Percentiles rank a stretch among this genome's conserved stretches.
Conservation (phyloP, 75 land plant genomes). For the Picea glauca region DNA sequence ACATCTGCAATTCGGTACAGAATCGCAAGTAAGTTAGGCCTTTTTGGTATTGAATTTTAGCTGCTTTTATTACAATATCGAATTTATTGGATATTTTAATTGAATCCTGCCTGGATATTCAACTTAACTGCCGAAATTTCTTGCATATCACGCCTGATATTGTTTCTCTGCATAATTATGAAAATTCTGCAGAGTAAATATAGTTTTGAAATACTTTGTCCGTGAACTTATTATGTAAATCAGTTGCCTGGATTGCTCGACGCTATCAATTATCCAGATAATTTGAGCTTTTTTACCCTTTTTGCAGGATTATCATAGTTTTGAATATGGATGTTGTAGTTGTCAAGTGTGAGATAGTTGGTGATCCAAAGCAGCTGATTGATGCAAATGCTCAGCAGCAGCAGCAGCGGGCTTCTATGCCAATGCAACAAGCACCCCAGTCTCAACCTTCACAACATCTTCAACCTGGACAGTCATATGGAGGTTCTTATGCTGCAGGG, state of each 20-base stretch:
- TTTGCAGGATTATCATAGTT: conserved; percentile 74
- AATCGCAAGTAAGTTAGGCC: conserved; percentile 53
- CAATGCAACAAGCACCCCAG: conserved; percentile 17
- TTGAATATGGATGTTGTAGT: conserved; percentile 62
- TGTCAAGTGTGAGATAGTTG: conserved; percentile 53
- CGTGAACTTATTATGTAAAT: too few species aligned
- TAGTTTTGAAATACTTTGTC: too few species aligned
- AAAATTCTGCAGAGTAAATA: too few species aligned
- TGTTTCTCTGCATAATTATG: too few species aligned
- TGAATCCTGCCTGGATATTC: too few species aligned
- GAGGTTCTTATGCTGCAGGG: conserved; percentile 2
- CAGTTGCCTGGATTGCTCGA: too few species aligned
- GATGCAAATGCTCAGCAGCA: conserved; percentile 20
- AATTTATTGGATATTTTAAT: too few species aligned
- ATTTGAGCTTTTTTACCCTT: not conserved
- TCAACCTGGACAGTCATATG: conserved; percentile 1
- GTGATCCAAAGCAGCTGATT: conserved; percentile 46
- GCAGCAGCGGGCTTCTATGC: conserved; percentile 10
- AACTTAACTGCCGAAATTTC: too few species aligned
- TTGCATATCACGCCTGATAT: too few species aligned
- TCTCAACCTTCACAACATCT: not conserved
- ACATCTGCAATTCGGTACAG: conserved; percentile 66
- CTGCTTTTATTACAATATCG: too few species aligned
- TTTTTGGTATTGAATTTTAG: too few species aligned
- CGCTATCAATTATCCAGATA: too few species aligned